phyloP scores from a whole-genome alignment of 805 yeast genomes.

The Candida awuae region DNA sequence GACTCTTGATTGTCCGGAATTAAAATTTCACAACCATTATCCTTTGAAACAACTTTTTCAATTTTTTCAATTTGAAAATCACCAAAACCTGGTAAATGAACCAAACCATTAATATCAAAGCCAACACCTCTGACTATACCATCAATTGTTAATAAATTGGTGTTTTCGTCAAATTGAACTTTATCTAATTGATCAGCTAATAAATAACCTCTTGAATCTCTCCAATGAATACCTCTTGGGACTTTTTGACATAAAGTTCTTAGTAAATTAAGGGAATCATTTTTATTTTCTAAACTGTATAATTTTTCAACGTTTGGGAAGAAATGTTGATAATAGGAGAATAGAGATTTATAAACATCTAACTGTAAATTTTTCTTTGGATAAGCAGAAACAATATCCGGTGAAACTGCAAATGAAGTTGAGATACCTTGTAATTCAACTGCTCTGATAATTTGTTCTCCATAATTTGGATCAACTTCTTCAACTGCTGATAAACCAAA shows the following conservation, averaged over 20 bases:
- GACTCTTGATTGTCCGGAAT: slow-evolving; percentile 29
- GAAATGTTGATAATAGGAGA: slow-evolving; percentile 62
- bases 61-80: slow-evolving; percentile 73
- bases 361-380: slow-evolving; percentile 70
- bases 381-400: slow-evolving; percentile 59
- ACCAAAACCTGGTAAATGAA: slow-evolving; percentile 86
- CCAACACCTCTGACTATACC: slow-evolving; percentile 88
- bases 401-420: slow-evolving; percentile 67
- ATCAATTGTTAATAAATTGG: slow-evolving; percentile 48
- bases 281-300: slow-evolving; percentile 54
- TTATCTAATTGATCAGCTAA: slow-evolving; percentile 56
- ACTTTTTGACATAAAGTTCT: slow-evolving; percentile 76
- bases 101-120: slow-evolving; percentile 64
- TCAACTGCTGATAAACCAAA: slow-evolving; percentile 82
- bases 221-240: slow-evolving; percentile 83
- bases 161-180: slow-evolving; percentile 20
- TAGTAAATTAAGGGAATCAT: slow-evolving; percentile 67
- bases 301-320: slow-evolving; percentile 77
- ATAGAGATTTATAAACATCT: slow-evolving; percentile 57
- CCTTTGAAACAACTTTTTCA: slow-evolving; percentile 36
- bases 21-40: slow-evolving; percentile 19
- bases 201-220: slow-evolving; percentile 85
- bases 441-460: slow-evolving; percentile 86
- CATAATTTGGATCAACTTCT: slow-evolving; percentile 72
- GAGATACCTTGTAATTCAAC: slow-evolving; percentile 90